A percentile compares a stretch with the other conserved stretches of the same genome.
Conservation (phyloP, 305 asterid genomes). For the Fraxinus baroniana region DNA sequence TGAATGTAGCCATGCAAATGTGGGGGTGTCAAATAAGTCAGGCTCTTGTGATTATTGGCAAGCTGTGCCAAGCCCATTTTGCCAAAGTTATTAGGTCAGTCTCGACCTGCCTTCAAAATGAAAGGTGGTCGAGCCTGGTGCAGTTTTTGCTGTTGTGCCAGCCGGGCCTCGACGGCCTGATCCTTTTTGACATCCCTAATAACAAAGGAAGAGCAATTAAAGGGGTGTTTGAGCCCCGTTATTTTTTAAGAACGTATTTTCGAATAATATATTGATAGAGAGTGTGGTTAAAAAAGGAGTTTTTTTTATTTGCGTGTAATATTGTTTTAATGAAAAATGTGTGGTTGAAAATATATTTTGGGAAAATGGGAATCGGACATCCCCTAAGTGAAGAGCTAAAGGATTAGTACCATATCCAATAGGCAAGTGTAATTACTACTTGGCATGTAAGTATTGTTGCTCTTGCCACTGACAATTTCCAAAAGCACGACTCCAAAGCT, state of each 20-base stretch:
- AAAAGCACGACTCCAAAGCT: slow-evolving; percentile 85
- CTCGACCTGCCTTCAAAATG: neutral
- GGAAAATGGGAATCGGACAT: too few species aligned
- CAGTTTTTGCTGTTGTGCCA: neutral
- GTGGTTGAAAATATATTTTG: too few species aligned
- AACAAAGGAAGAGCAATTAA: neutral
- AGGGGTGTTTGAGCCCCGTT: too few species aligned
- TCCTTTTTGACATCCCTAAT: neutral
- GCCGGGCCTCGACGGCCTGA: neutral
- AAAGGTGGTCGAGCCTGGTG: neutral
- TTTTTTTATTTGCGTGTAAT: too few species aligned
- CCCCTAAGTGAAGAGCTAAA: neutral
- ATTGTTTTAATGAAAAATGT: too few species aligned
- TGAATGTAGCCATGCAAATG: neutral
- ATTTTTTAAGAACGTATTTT: too few species aligned
- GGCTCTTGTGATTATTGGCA: neutral
- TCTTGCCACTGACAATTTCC: slow-evolving; percentile 84
- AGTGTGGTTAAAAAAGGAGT: too few species aligned
- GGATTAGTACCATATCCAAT: slow-evolving; percentile 70
- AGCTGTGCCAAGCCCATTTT: neutral
- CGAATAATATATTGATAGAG: too few species aligned
- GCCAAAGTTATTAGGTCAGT: neutral
- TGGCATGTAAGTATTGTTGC: slow-evolving; percentile 77
- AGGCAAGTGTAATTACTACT: slow-evolving; percentile 62
- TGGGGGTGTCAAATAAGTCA: neutral